Percentiles rank a stretch among this genome's conserved stretches.
phyloP scores from a whole-genome alignment of 2,329 filamentous ascomycete genomes.

The Falciphora oryzae region DNA sequence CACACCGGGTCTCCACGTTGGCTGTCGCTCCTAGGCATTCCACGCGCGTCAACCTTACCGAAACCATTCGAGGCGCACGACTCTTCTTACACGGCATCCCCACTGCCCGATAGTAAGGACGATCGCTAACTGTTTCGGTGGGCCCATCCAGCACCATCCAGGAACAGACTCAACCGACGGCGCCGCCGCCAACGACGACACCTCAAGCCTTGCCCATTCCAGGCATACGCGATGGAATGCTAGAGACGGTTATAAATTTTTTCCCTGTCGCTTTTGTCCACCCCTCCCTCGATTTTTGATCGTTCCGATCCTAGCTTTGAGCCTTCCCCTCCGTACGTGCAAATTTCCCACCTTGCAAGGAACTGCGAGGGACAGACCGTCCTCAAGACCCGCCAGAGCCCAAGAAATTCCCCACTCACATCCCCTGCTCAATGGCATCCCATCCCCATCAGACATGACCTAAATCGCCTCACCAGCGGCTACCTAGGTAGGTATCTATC shows the following conservation, averaged over 20 bases:
- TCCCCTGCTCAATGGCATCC: neutral
- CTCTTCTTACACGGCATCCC: conserved; percentile 9
- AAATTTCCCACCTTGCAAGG: neutral
- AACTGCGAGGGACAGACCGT: neutral
- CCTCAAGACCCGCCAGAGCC: neutral
- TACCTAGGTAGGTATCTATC: neutral
- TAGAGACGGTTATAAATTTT: no score
- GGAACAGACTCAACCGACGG: neutral
- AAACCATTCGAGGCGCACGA: neutral
- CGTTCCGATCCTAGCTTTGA: neutral
- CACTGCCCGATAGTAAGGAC: conserved; percentile 10
- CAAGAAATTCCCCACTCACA: neutral
- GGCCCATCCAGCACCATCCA: neutral
- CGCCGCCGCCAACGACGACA: neutral
- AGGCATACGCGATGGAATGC: no score
- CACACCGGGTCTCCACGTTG: neutral
- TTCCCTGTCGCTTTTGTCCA: no score
- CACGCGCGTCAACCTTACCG: no score
- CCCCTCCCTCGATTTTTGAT: neutral
- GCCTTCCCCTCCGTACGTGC: neutral
- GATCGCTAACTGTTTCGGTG: conserved; percentile 3
- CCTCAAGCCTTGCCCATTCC: no score
- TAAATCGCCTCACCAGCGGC: neutral
- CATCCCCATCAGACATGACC: neutral
- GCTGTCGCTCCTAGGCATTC: neutral